These are phyloP conservation scores for Syncephalastrum monosporum DNA, from an alignment of 371 early-diverging fungal genomes.

Conservation along the genomic window DNA sequence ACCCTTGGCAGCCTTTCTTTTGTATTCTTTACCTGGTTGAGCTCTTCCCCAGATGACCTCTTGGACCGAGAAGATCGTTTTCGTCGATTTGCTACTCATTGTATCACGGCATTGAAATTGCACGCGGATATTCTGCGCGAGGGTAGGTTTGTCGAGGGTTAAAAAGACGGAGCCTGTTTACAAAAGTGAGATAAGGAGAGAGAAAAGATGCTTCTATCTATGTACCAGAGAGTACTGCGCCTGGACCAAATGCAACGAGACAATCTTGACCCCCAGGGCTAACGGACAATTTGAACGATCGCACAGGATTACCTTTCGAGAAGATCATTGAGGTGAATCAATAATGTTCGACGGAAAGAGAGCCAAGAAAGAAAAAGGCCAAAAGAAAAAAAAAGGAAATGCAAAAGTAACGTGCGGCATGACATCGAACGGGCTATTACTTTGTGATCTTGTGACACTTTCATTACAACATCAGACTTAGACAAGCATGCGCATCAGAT, in stretches of 20 bases:
- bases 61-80: conserved; percentile 33
- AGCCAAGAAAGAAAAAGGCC: conserved; percentile 6
- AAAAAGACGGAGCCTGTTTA: conserved; percentile 38
- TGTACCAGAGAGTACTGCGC: conserved; percentile 44
- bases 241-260: conserved; percentile 46
- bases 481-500: no score
- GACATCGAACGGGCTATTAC: no score
- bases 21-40: conserved; percentile 5
- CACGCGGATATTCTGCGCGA: conserved; percentile 29
- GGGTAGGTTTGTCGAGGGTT: conserved; percentile 27
- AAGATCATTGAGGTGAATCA: conserved; percentile 17
- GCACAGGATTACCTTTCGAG: conserved; percentile 16
- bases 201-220: background rate
- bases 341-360: conserved; percentile 12
- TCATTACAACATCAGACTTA: no score
- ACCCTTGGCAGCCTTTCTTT: background rate
- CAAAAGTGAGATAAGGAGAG: background rate
- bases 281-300: conserved; percentile 27
- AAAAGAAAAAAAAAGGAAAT: conserved; percentile 2
- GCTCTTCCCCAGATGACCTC: conserved; percentile 29
- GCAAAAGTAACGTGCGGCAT: background rate
- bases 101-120: conserved; percentile 26
- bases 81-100: conserved; percentile 4
- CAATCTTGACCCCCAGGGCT: conserved; percentile 28
- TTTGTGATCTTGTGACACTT: no score